Percentiles rank a stretch among this genome's conserved stretches.
phyloP scores from a whole-genome alignment of 208 protist genomes.

The Trypanosoma mega region DNA sequence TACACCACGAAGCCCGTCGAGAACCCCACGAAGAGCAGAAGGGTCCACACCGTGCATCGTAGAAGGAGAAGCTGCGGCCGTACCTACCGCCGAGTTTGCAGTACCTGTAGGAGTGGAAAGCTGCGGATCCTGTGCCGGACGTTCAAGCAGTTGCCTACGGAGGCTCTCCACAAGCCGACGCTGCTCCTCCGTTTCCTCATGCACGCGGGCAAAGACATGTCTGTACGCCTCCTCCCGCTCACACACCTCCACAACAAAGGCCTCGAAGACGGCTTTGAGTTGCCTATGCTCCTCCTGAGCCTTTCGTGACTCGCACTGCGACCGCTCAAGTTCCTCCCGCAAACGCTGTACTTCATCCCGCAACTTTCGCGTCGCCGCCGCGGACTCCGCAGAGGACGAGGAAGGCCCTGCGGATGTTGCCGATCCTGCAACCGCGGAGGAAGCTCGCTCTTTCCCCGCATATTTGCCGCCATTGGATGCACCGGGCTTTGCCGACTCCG shows the following conservation, averaged over 20 bases:
- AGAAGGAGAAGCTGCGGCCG: background rate
- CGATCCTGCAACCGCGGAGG: no score
- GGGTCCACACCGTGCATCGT: conserved; percentile 10
- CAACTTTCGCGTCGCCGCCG: conserved; percentile 9
- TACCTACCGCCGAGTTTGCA: no score
- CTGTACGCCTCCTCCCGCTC: conserved; percentile 75
- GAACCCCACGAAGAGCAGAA: conserved; percentile 7
- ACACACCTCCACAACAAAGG: conserved; percentile 55
- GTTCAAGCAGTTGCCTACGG: conserved; percentile 44
- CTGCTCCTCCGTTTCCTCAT: conserved; percentile 52
- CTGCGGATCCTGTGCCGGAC: no score
- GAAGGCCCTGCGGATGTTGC: no score
- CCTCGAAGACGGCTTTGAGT: conserved; percentile 58
- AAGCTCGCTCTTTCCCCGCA: background rate
- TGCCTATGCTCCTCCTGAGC: conserved; percentile 23
- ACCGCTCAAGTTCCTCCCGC: conserved; percentile 26
- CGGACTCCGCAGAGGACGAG: conserved; percentile 1
- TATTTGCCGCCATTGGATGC: background rate
- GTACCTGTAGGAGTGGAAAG: no score
- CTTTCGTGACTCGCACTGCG: conserved; percentile 13
- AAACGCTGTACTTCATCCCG: conserved; percentile 16
- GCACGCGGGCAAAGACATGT: conserved; percentile 42
- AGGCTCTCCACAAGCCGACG: conserved; percentile 27
- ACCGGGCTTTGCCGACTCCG: conserved; percentile 12
- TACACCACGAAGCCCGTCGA: conserved; percentile 11